Percentiles rank a stretch among this genome's conserved stretches.
Conservation (phyloP, 1,284 basidiomycete genomes). For the Microbotryomycetes sp. region DNA sequence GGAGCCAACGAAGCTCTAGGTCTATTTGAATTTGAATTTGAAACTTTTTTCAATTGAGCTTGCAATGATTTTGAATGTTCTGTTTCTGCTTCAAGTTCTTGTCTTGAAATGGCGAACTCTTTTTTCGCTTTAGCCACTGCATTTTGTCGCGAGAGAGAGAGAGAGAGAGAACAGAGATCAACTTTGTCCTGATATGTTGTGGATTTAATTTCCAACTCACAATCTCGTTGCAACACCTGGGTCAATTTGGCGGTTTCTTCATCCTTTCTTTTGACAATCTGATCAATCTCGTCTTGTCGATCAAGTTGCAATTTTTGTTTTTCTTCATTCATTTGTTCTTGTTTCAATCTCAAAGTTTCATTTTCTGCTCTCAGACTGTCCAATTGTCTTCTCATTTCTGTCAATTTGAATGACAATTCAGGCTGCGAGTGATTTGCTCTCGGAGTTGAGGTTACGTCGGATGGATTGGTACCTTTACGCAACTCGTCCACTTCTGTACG, state of each 20-base stretch:
- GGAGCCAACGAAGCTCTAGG: slow-evolving; percentile 2
- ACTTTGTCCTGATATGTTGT: too few relatives aligned
- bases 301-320: slow-evolving; percentile 2
- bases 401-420: slow-evolving; percentile 8
- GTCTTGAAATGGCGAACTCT: background rate
- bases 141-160: background rate
- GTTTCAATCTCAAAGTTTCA: background rate
- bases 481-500: slow-evolving; percentile 13
- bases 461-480: background rate
- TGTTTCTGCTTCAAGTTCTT: slow-evolving; percentile 23
- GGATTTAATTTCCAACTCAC: too few relatives aligned
- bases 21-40: background rate
- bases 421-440: too few relatives aligned
- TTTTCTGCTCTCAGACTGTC: slow-evolving; percentile 1
- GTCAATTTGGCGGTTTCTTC: slow-evolving; percentile 5
- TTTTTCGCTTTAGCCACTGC: background rate
- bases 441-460: background rate
- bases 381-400: slow-evolving; percentile 1
- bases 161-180: background rate
- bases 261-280: slow-evolving; percentile 7
- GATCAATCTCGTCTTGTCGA: slow-evolving; percentile 5
- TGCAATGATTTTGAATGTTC: slow-evolving; percentile 28
- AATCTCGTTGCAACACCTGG: slow-evolving; percentile 5
- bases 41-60: slow-evolving; percentile 11
- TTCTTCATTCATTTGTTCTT: background rate